Evolutionary conservation across 2,329 filamentous ascomycete species (phyloP).

Genomic region (Verticillium dahliae): DNA sequence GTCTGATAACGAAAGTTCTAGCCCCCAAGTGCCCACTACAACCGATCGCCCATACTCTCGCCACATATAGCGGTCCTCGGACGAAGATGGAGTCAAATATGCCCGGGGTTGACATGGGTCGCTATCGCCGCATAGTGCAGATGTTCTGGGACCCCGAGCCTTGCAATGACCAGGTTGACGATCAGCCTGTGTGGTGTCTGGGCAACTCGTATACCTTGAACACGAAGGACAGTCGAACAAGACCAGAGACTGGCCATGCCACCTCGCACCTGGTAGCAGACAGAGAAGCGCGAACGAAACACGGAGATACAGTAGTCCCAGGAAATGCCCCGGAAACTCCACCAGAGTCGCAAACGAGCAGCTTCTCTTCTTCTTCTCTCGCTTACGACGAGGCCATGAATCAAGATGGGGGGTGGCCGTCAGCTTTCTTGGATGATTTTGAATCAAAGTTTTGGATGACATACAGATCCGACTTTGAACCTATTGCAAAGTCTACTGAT

Average conservation of each 20-base stretch:
- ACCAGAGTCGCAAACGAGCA: slow-evolving; percentile 42
- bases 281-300: background rate
- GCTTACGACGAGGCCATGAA: slow-evolving; percentile 32
- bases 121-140: slow-evolving; percentile 74
- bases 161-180: slow-evolving; percentile 63
- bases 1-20: background rate
- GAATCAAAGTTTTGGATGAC: slow-evolving; percentile 95
- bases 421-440: slow-evolving; percentile 82
- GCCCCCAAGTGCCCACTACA: background rate
- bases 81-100: slow-evolving; percentile 27
- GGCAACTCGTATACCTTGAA: slow-evolving; percentile 45
- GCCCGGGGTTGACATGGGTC: slow-evolving; percentile 64
- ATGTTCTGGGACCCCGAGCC: slow-evolving; percentile 91
- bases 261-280: background rate
- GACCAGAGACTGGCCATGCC: slow-evolving; percentile 6
- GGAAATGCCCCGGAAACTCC: slow-evolving; percentile 34
- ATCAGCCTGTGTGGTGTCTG: slow-evolving; percentile 79
- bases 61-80: background rate
- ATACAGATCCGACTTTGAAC: slow-evolving; percentile 79
- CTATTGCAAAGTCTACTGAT: slow-evolving; percentile 73
- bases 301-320: slow-evolving; percentile 9
- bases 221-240: slow-evolving; percentile 9
- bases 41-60: background rate
- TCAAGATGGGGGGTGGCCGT: slow-evolving; percentile 64
- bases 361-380: slow-evolving; percentile 45